Percentiles rank a stretch among this genome's conserved stretches.
Evolutionary conservation across 2,329 filamentous ascomycete genomes (phyloP).

Genomic region (Beauveria scarabaeidicola): DNA sequence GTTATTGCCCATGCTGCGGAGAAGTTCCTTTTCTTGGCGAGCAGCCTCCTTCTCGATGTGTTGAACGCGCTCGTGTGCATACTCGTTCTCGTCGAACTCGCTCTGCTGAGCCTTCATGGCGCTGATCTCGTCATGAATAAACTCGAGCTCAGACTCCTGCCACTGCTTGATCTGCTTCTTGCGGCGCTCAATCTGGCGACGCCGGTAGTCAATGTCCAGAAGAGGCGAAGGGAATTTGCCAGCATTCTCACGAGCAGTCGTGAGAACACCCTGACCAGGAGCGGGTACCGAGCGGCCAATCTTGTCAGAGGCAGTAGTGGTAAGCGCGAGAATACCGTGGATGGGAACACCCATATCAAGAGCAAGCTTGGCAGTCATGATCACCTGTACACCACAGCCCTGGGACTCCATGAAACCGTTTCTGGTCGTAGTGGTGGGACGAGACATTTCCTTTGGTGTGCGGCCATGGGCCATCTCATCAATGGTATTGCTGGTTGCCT

Average conservation of each 20-base stretch:
- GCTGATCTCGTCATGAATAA: constrained; percentile 82
- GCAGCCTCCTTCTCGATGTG: constrained; percentile 82
- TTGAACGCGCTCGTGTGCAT: constrained; percentile 70
- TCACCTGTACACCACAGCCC: constrained; percentile 94
- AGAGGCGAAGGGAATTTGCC: constrained; percentile 93
- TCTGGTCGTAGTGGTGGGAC: constrained; percentile 90
- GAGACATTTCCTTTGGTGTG: constrained; percentile 95
- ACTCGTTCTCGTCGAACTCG: constrained; percentile 74
- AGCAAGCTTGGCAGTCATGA: constrained; percentile 95
- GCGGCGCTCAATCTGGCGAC: constrained; percentile 86
- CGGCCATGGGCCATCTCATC: constrained; percentile 94
- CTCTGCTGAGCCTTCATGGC: constrained; percentile 77
- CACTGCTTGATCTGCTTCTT: constrained; percentile 92
- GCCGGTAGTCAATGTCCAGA: constrained; percentile 95
- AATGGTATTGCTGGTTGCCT: constrained; percentile 95
- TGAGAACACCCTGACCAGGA: constrained; percentile 92
- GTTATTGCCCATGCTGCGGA: constrained; percentile 89
- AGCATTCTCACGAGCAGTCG: constrained; percentile 81
- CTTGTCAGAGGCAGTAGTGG: constrained; percentile 96
- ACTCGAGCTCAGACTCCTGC: constrained; percentile 92
- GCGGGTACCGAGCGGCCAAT: constrained; percentile 96
- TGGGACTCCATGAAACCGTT: constrained; percentile 99
- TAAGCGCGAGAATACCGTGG: constrained; percentile 87
- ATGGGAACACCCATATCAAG: constrained; percentile 98
- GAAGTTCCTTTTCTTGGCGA: constrained; percentile 86